Conservation (phyloP, 768 basidiomycete species). For the Agrocybe praecox region DNA sequence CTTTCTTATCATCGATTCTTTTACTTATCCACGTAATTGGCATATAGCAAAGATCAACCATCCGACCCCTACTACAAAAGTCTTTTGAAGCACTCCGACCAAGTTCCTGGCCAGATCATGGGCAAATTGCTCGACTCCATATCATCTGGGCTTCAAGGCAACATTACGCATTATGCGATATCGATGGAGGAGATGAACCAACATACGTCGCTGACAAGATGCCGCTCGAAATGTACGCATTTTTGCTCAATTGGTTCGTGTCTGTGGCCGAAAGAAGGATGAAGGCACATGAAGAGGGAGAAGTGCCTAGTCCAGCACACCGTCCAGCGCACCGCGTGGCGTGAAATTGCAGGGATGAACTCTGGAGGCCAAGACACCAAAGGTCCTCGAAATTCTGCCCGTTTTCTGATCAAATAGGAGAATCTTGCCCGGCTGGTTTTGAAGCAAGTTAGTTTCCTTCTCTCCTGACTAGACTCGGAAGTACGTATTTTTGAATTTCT, state of each 20-base stretch:
- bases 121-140: constrained; percentile 89
- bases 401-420: constrained; percentile 83
- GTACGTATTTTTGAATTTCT: constrained; percentile 38
- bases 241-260: constrained; percentile 92
- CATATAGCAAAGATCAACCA: constrained; percentile 3
- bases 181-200: constrained; percentile 70
- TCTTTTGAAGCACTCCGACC: constrained; percentile 74
- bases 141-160: constrained; percentile 72
- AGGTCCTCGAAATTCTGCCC: constrained; percentile 82
- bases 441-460: constrained; percentile 87
- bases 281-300: constrained; percentile 51
- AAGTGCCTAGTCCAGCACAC: constrained; percentile 46
- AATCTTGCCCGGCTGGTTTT: constrained; percentile 77
- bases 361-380: constrained; percentile 87
- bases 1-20: too few species aligned
- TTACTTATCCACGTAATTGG: too few species aligned
- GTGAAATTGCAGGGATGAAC: constrained; percentile 79
- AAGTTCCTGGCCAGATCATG: constrained; percentile 67
- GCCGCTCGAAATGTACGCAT: constrained; percentile 90
- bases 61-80: constrained; percentile 33
- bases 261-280: constrained; percentile 78
- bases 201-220: constrained; percentile 62
- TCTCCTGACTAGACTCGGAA: constrained; percentile 93
- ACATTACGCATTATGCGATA: constrained; percentile 67
- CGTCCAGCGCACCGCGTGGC: constrained; percentile 85